Conservation (phyloP, 23 red algal species). For the Gracilaria caudata region DNA sequence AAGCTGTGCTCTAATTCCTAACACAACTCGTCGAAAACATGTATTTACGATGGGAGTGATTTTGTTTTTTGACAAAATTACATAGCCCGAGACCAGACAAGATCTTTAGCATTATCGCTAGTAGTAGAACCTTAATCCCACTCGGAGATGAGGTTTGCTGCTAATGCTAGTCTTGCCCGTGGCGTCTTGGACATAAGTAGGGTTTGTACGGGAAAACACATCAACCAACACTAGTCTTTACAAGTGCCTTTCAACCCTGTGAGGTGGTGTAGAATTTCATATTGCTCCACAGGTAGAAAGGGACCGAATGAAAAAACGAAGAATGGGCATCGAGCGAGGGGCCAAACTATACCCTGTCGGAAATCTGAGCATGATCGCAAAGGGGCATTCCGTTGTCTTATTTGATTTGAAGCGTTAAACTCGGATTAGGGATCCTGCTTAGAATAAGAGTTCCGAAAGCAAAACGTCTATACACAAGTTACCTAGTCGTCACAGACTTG, state of each 20-base stretch:
- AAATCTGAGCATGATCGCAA: background rate
- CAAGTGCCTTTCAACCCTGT: background rate
- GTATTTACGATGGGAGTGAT: too few relatives aligned
- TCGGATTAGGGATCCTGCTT: background rate
- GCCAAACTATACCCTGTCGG: background rate
- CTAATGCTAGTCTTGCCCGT: too few relatives aligned
- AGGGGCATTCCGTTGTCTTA: background rate
- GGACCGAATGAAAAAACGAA: background rate
- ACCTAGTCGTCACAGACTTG: conserved; percentile 16
- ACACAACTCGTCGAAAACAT: too few relatives aligned
- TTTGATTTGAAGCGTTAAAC: background rate
- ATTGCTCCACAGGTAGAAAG: background rate
- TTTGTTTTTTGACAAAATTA: too few relatives aligned
- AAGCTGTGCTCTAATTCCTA: too few relatives aligned
- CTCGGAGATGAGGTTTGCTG: too few relatives aligned
- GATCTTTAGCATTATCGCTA: too few relatives aligned
- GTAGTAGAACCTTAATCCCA: too few relatives aligned
- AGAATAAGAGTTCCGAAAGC: conserved; percentile 13
- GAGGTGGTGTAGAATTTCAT: background rate
- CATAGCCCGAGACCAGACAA: too few relatives aligned
- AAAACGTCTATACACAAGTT: conserved; percentile 28
- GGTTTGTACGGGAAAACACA: too few relatives aligned
- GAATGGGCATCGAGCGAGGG: background rate
- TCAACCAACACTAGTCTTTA: background rate
- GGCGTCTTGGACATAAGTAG: too few relatives aligned